Evolutionary conservation across 306 rosid genomes (phyloP).

Genomic region (Luffa aegyptiaca): DNA sequence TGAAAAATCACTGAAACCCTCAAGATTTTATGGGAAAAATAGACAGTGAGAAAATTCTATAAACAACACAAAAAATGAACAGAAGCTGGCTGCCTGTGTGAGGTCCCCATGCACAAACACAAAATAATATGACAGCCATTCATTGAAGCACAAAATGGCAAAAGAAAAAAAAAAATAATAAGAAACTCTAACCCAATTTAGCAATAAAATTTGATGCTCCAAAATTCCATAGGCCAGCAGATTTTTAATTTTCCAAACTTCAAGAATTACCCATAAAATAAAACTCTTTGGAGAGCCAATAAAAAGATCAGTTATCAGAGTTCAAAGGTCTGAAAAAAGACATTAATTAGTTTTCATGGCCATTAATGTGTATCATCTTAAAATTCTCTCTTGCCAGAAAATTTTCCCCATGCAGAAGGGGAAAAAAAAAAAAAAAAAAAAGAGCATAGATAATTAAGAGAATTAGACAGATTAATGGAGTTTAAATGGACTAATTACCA

Average conservation of each 20-base stretch:
- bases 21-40: neutral
- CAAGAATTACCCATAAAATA: neutral
- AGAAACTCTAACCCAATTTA: neutral
- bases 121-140: neutral
- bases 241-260: neutral
- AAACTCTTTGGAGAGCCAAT: neutral
- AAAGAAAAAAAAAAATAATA: neutral
- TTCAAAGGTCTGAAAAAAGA: neutral
- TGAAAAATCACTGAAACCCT: neutral
- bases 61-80: neutral
- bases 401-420: neutral
- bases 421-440: too few relatives aligned
- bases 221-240: neutral
- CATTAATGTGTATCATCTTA: neutral
- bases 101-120: neutral
- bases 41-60: neutral
- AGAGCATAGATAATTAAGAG: neutral
- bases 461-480: neutral
- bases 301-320: neutral
- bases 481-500: conserved; percentile 22
- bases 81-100: neutral
- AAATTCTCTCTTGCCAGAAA: neutral
- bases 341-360: too few relatives aligned
- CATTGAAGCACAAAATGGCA: neutral
- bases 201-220: neutral